Percentiles rank a stretch among this genome's conserved stretches.
Evolutionary conservation across 2,329 filamentous ascomycete genomes (phyloP).

Genomic region (Neocucurbitaria cava): DNA sequence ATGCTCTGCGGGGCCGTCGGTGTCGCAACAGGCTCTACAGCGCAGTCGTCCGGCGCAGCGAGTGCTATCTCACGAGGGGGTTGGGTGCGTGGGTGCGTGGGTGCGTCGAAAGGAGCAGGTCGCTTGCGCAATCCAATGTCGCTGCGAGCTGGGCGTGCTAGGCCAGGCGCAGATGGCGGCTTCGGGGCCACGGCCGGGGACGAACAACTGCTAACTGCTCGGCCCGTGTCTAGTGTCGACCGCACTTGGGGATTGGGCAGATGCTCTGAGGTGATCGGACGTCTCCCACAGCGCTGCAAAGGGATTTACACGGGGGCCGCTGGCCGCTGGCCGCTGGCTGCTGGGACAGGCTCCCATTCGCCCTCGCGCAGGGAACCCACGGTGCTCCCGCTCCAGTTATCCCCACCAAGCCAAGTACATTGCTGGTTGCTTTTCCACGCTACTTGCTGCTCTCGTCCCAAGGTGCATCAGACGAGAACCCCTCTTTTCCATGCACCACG

Average conservation of each 20-base stretch:
- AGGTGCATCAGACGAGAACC: slow-evolving; percentile 9
- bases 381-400: slow-evolving; percentile 5
- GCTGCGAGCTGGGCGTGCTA: not conserved
- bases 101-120: slow-evolving; percentile 25
- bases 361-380: slow-evolving; percentile 1
- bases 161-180: slow-evolving; percentile 3
- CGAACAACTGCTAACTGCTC: too few relatives aligned
- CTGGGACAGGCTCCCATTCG: slow-evolving; percentile 12
- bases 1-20: slow-evolving; percentile 2
- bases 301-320: not conserved
- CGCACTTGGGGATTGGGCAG: not conserved
- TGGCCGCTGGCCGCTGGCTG: not conserved
- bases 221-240: not conserved
- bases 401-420: slow-evolving; percentile 10
- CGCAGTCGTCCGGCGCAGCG: not conserved
- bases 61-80: slow-evolving; percentile 13
- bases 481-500: slow-evolving; percentile 16
- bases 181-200: not conserved
- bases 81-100: too few relatives aligned
- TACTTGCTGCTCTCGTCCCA: slow-evolving; percentile 4
- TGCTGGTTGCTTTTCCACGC: slow-evolving; percentile 4
- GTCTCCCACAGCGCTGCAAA: too few relatives aligned
- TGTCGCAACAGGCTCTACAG: slow-evolving; percentile 9
- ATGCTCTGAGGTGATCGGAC: not conserved
- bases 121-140: slow-evolving; percentile 27